Conservation (phyloP, 768 basidiomycete genomes). For the Leccinellum albellum region DNA sequence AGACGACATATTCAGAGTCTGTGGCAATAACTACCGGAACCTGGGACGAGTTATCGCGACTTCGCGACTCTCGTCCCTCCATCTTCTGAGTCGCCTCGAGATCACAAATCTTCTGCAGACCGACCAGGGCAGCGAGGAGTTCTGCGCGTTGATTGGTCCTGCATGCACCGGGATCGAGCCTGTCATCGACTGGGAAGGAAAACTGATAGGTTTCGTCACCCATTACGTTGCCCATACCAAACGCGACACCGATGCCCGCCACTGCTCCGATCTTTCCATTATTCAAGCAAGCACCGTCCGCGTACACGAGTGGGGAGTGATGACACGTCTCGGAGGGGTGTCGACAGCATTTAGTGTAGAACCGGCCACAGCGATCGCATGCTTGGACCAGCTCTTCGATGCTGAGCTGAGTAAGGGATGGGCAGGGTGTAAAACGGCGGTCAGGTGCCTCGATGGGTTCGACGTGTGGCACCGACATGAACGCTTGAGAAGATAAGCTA, state of each 20-base stretch:
- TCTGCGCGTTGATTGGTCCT: neutral
- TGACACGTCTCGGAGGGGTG: neutral
- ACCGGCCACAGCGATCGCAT: neutral
- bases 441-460: neutral
- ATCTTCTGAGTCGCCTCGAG: conserved; percentile 18
- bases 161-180: neutral
- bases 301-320: neutral
- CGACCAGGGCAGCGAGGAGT: neutral
- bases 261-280: neutral
- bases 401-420: neutral
- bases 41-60: too few relatives aligned
- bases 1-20: conserved; percentile 9
- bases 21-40: too few relatives aligned
- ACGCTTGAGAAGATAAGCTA: too few relatives aligned
- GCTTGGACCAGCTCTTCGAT: neutral
- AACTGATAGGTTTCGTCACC: neutral
- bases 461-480: neutral
- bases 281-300: neutral
- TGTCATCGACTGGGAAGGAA: neutral
- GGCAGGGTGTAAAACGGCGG: neutral
- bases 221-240: neutral
- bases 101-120: conserved; percentile 28
- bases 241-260: neutral
- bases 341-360: neutral
- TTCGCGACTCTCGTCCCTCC: too few relatives aligned